Evolutionary conservation across 768 basidiomycete genomes (phyloP), one percentile per base, ranked within the genome.

Genomic region (Piloderma croceum): DNA sequence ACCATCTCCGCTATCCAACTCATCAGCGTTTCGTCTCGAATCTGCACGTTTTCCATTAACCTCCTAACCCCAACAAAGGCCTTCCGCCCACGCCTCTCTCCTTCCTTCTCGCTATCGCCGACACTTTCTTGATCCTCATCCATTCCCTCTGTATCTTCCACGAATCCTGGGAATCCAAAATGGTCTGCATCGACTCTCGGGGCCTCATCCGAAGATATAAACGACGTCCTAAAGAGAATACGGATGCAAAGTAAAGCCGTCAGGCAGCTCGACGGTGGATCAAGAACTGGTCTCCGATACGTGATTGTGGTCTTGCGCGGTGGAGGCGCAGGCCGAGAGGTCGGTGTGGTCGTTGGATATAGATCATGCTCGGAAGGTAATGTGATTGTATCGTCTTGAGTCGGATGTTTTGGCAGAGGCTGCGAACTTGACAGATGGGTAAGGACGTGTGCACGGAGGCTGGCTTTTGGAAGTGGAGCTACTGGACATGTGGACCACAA

Each of bases 91-190:
- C 59, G 63, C 37, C 68, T 52, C 45, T 75, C 68, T 13, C 74
- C 74, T 48, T 77, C 74, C 27, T 51, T 53, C 38, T 77, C 73
- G 42, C 62, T 53, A 52, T 41, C 41, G 19, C n/a, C 31, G 11
- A 21, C 34, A 15, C 15, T 24, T 9, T 29, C 27, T 62, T 79
- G 55, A 42, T 61, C 44, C 5, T 43, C 59, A 36, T 77, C 76
- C 40, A 73, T 71, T 13, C 83, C 87, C n/a, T 79, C 83, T n/a
- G 74, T 71, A 17, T 85, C 87, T 45, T 89, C 84, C 25, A 88
- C 66, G 17, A 88, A 39, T 1, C 84, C 90, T 5, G 92, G 92
- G 59, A 94, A 89, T 1, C 91, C 91, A 59, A 92, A 94, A 47
- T 88, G 85, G 43, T 93, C 89, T 17, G 76, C 83, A 53, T 88